Evolutionary conservation across 2,329 filamentous ascomycete species (phyloP).

Genomic region (Claviceps africana): DNA sequence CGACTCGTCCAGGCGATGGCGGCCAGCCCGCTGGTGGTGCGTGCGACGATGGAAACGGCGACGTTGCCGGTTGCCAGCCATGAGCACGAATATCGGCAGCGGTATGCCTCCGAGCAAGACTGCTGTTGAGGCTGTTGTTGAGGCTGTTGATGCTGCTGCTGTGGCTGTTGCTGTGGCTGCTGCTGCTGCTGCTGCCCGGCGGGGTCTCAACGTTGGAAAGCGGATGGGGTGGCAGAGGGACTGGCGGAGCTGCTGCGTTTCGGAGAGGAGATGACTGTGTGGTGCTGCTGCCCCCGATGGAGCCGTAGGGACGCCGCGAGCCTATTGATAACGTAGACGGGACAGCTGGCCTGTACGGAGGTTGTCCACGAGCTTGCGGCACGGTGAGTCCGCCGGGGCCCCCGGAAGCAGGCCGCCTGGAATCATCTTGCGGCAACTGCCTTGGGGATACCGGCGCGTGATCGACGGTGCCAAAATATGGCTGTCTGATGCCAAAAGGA

Average conservation of each 20-base stretch:
- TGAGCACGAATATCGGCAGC: slow-evolving; percentile 89
- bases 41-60: slow-evolving; percentile 50
- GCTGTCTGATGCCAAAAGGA: slow-evolving; percentile 51
- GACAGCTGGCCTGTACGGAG: slow-evolving; percentile 62
- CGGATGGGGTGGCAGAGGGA: slow-evolving; percentile 51
- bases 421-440: slow-evolving; percentile 75
- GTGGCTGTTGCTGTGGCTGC: not conserved
- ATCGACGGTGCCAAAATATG: slow-evolving; percentile 54
- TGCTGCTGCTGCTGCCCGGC: slow-evolving; percentile 30
- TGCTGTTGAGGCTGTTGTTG: slow-evolving; percentile 37
- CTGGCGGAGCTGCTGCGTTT: slow-evolving; percentile 50
- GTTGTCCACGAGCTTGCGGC: slow-evolving; percentile 40
- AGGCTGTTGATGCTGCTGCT: slow-evolving; percentile 15
- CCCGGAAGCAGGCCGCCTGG: slow-evolving; percentile 48
- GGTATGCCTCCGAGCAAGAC: slow-evolving; percentile 72
- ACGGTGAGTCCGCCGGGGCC: slow-evolving; percentile 48
- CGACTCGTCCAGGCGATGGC: slow-evolving; percentile 36
- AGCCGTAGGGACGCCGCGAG: slow-evolving; percentile 69
- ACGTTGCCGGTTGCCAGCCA: slow-evolving; percentile 54
- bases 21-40: slow-evolving; percentile 38
- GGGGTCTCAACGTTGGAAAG: slow-evolving; percentile 48
- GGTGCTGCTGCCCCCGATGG: slow-evolving; percentile 59
- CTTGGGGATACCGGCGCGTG: slow-evolving; percentile 75
- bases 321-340: slow-evolving; percentile 70
- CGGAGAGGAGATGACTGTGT: slow-evolving; percentile 65